Percentiles rank a stretch among this genome's conserved stretches.
phyloP scores from a whole-genome alignment of 192 early-diverging fungal species.

The Coemansia sp. region DNA sequence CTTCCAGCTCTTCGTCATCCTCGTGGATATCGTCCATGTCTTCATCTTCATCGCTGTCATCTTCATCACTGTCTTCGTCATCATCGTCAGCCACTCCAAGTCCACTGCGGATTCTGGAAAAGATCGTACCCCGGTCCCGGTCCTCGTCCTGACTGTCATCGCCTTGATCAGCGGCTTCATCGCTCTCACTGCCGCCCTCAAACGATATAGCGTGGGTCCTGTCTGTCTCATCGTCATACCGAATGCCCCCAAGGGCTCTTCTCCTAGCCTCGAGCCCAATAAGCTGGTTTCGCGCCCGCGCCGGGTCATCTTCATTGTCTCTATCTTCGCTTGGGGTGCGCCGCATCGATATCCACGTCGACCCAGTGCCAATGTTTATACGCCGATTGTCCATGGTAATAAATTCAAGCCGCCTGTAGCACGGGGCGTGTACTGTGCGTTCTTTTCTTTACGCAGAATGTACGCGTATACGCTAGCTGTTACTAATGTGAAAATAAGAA shows the following conservation, averaged over 20 bases:
- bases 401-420: neutral
- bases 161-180: neutral
- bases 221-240: conserved; percentile 10
- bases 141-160: conserved; percentile 4
- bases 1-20: conserved; percentile 13
- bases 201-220: neutral
- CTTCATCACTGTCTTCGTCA: conserved; percentile 10
- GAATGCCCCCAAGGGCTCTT: neutral
- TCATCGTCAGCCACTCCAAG: neutral
- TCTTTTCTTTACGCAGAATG: neutral
- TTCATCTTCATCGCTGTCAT: neutral
- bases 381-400: conserved; percentile 30
- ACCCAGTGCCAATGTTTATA: conserved; percentile 26
- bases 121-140: neutral
- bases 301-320: neutral
- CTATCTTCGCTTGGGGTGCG: conserved; percentile 5
- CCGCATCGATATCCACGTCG: conserved; percentile 44
- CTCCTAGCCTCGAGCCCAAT: conserved; percentile 5
- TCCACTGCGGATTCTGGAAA: neutral
- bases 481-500: neutral
- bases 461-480: neutral
- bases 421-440: neutral
- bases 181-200: neutral
- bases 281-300: neutral
- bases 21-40: conserved; percentile 12